A percentile compares a stretch with the other conserved stretches of the same genome.
Conservation (phyloP, 1,284 basidiomycete species). For the Hymenochaete sp. region DNA sequence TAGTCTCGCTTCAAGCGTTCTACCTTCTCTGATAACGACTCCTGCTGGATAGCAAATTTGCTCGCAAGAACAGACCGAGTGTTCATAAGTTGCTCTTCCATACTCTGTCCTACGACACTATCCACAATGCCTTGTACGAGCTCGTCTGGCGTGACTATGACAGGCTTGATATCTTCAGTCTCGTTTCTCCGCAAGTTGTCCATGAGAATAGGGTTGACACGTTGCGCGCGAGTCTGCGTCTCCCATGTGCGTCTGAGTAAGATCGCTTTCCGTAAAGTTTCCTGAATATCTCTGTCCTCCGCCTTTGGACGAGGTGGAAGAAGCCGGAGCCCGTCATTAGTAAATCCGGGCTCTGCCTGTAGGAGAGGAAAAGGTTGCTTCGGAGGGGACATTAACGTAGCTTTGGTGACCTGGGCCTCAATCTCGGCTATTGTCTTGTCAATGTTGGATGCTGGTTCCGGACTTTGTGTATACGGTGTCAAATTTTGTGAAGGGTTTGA, state of each 20-base stretch:
- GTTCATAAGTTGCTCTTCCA: conserved; percentile 31
- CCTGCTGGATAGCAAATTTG: conserved; percentile 46
- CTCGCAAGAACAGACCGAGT: conserved; percentile 42
- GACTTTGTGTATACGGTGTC: conserved; percentile 9
- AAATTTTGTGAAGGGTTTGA: neutral
- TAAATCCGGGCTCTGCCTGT: too few relatives aligned
- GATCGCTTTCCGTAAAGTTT: conserved; percentile 53
- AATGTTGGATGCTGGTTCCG: conserved; percentile 9
- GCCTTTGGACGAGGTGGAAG: conserved; percentile 14
- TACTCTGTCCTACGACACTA: conserved; percentile 28
- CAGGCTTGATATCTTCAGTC: conserved; percentile 14
- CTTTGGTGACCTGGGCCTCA: conserved; percentile 1
- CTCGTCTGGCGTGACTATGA: too few relatives aligned
- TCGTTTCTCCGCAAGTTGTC: conserved; percentile 45
- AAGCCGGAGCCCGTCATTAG: too few relatives aligned
- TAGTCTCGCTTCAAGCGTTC: conserved; percentile 59
- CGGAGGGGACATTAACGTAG: conserved; percentile 2
- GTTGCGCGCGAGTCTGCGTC: conserved; percentile 49
- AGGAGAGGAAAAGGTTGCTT: neutral
- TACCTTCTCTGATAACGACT: conserved; percentile 45
- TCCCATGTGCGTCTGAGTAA: conserved; percentile 51
- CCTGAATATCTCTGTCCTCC: conserved; percentile 39
- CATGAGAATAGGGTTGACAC: conserved; percentile 51
- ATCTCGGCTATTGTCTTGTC: conserved; percentile 4
- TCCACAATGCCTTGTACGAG: conserved; percentile 40